A percentile compares a stretch with the other conserved stretches of the same genome.
These are phyloP conservation scores for Hansenula lynferdii DNA, from an alignment of 1,139 yeast genomes.

Conservation along the genomic window DNA sequence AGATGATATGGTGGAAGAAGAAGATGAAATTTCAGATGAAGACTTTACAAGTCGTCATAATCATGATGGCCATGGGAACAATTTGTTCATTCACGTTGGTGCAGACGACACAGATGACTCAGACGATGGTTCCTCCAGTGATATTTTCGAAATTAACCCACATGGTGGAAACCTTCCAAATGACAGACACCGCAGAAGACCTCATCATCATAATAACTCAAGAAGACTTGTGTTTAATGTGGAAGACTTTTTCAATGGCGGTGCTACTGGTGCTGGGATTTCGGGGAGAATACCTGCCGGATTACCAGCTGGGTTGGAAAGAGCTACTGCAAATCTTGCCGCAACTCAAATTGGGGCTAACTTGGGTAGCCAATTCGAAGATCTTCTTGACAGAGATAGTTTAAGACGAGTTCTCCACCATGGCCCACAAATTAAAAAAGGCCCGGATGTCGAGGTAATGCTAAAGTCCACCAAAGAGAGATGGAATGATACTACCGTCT, in stretches of 20 bases:
- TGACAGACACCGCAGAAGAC: not conserved
- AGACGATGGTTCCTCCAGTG: constrained; percentile 1
- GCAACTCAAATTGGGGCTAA: no score
- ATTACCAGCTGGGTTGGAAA: not conserved
- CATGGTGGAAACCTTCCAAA: no score
- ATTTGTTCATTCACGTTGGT: constrained; percentile 10
- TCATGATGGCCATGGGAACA: constrained; percentile 23
- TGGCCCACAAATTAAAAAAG: not conserved
- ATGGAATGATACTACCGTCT: constrained; percentile 58
- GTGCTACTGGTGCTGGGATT: no score
- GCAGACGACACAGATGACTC: constrained; percentile 19
- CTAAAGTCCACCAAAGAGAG: constrained; percentile 61
- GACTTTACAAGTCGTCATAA: constrained; percentile 24
- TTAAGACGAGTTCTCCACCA: constrained; percentile 1
- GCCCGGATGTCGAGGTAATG: not conserved
- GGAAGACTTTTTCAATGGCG: not conserved
- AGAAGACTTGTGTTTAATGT: constrained; percentile 1
- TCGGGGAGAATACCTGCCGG: no score
- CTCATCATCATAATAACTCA: not conserved
- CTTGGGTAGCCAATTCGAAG: not conserved
- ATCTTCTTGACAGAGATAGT: not conserved
- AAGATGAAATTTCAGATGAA: not conserved
- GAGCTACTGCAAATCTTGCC: not conserved
- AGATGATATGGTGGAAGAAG: constrained; percentile 24
- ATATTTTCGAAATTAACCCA: not conserved